These are phyloP conservation scores for Ogataea thermomethanolica DNA, from an alignment of 805 yeast genomes.

Conservation along the genomic window DNA sequence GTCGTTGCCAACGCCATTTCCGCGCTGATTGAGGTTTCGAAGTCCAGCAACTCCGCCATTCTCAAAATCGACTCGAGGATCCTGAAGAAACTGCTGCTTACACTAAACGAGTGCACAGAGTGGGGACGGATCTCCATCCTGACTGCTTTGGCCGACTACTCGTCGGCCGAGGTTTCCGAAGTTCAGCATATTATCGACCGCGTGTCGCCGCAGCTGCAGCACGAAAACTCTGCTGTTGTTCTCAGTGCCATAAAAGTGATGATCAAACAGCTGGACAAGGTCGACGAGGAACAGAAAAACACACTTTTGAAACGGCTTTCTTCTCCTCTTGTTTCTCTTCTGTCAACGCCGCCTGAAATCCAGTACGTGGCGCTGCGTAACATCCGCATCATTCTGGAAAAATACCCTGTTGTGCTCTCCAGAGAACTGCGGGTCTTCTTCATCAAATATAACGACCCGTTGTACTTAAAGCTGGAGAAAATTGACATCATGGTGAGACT, in stretches of 20 bases:
- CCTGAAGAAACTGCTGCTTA: constrained; percentile 65
- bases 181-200: constrained; percentile 85
- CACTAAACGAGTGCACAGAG: constrained; percentile 95
- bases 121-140: constrained; percentile 96
- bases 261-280: constrained; percentile 57
- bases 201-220: constrained; percentile 92
- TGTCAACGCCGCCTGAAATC: constrained; percentile 88
- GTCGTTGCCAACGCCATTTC: constrained; percentile 93
- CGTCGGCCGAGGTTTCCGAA: constrained; percentile 54
- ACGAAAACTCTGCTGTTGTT: constrained; percentile 94
- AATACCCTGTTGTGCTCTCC: constrained; percentile 74
- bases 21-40: constrained; percentile 73
- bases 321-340: constrained; percentile 82
- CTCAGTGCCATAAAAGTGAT: constrained; percentile 79
- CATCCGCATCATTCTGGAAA: constrained; percentile 83
- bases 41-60: constrained; percentile 27
- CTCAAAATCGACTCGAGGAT: constrained; percentile 38
- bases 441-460: constrained; percentile 81
- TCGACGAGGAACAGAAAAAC: constrained; percentile 38
- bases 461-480: constrained; percentile 73
- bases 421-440: constrained; percentile 86
- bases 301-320: constrained; percentile 63
- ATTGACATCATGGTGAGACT: constrained; percentile 70
- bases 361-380: constrained; percentile 92
- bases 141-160: constrained; percentile 73